Evolutionary conservation across 179 eudicot species (phyloP), one percentile per base, ranked within the genome.

Genomic region (Sideroxylon spinosum): DNA sequence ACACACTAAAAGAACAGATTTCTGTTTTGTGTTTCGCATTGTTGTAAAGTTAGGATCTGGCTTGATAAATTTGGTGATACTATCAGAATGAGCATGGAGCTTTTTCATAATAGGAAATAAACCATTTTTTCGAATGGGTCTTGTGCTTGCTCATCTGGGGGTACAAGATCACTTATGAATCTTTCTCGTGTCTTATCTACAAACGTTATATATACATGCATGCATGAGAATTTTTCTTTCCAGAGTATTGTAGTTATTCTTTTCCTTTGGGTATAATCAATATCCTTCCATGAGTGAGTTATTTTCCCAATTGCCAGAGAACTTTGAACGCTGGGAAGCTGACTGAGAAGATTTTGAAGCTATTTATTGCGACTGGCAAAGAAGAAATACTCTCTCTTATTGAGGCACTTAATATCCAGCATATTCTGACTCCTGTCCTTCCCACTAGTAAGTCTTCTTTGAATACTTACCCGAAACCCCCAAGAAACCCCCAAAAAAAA

Each of bases 261-360:
- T 48, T 23, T 52, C 25, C 20, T 60, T 12, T 2, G 0, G 19
- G 57, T 50, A 7, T 50, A n/a, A 50, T 13, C 12, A 52, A n/a
- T 14, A 23, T 77, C 55, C 50, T 77, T 53, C 4, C 32, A 19
- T 4, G n/a, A 16, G 49, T 70, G 1, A 44, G 12, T 19, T 16
- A 6, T 59, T 61, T 67, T 68, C 50, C 61, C 67, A 28, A 49
- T 73, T 81, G 63, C 76, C 91, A 95, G 99, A 86, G 86, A 88
- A 93, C 94, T 25, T 73, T 95, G 82, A 89, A 80, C 83, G 97
- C 99, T 88, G 97, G 98, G 83, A 95, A 93, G 85, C 82, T 95
- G 83, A 95, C 85, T 76, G 93, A 91, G 86, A 95, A 83, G 91
- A 89, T 88, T 76, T 78, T 95, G 87, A 90, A 90, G 82, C 85